Evolutionary conservation across 1,284 basidiomycete species (phyloP), one percentile per base, ranked within the genome.

Genomic region (Cryptococcus jaspeensis): DNA sequence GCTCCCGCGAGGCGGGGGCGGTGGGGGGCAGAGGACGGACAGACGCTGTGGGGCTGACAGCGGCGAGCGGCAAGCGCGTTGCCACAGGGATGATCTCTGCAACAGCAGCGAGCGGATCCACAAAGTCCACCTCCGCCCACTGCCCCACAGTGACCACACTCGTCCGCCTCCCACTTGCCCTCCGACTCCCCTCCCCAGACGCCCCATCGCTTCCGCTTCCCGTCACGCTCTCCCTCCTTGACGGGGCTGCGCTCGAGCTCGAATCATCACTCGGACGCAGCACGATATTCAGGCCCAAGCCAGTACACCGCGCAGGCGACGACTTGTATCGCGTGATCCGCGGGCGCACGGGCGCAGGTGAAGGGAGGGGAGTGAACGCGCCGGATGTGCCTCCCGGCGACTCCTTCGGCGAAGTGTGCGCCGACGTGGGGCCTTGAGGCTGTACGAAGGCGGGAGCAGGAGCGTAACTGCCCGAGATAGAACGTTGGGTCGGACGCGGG

Each of bases 71-170:
- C 52, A 43, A 12, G 54, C 23, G 20, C 51, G 40, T 12, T 22
- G 7, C 15, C 44, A 52, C 32, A 15, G 47, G 36, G 54, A 53
- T 2, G 16, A 18, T 46, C 23, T 38, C 43, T n/a, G 50, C 23
- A 5, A 22, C 13, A 5, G 59, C 58, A n/a, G 64, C 53, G 3
- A 69, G 36, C 16, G 60, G 52, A 49, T 70, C 66, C 41, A 68
- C 47, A 16, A 68, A 50, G 51, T 66, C 66, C 12, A 70, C 57
- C 32, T 61, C 59, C 7, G 61, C 57, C 68, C 68, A 70, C n/a
- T 57, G 53, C 9, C 65, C 60, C 16, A 52, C 28, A 35, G 41
- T 42, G 15, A 39, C 20, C 9, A 46, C 35, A 46, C 40, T 36
- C 15, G 7, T 36, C 16, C 28, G 16, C 39, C 22, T 35, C 39